Percentiles rank a stretch among this genome's conserved stretches.
Evolutionary conservation across 1,284 basidiomycete genomes (phyloP).

Genomic region (Trametes polyzona): DNA sequence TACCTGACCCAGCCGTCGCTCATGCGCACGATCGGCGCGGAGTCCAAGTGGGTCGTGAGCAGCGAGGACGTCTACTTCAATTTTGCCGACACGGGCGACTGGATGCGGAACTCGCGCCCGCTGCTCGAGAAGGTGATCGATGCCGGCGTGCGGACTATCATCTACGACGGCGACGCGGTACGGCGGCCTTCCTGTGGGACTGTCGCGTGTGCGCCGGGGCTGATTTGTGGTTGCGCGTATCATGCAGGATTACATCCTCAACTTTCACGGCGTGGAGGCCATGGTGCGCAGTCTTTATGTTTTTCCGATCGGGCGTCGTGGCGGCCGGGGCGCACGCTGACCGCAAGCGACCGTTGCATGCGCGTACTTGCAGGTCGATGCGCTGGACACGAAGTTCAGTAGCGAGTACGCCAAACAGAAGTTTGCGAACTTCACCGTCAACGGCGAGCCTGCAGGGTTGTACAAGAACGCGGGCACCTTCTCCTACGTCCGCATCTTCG

Average conservation of each 20-base stretch:
- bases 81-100: conserved; percentile 63
- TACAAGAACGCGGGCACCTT: conserved; percentile 66
- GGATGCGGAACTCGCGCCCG: conserved; percentile 63
- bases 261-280: conserved; percentile 62
- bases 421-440: conserved; percentile 56
- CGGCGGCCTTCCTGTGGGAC: neutral
- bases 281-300: conserved; percentile 49
- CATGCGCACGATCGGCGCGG: conserved; percentile 51
- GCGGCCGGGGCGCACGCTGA: too few species aligned
- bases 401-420: conserved; percentile 41
- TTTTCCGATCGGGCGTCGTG: too few species aligned
- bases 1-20: conserved; percentile 44
- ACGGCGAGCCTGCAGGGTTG: conserved; percentile 51
- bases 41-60: conserved; percentile 49
- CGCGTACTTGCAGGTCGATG: conserved; percentile 24
- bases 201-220: conserved; percentile 17
- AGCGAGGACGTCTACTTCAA: conserved; percentile 54
- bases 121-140: conserved; percentile 62
- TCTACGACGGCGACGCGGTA: conserved; percentile 63
- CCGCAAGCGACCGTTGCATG: neutral
- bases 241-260: conserved; percentile 57
- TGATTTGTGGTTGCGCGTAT: conserved; percentile 28
- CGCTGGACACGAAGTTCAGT: conserved; percentile 27
- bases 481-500: conserved; percentile 58
- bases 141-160: conserved; percentile 55